Evolutionary conservation across 306 rosid genomes (phyloP).

Genomic region (Leucaena leucocephala): DNA sequence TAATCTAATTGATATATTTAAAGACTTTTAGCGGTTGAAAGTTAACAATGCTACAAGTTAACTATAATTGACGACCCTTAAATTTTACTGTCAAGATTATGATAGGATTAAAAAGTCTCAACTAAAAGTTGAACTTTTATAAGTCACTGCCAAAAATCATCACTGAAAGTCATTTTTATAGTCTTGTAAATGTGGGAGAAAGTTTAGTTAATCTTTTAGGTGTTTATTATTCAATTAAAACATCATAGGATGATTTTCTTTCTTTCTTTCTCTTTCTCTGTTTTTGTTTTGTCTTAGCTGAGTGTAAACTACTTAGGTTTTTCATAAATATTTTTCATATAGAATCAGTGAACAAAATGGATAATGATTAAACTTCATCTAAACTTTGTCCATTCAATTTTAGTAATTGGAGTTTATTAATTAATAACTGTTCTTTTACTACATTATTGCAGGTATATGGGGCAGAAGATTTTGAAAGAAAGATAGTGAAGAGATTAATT

Average conservation of each 20-base stretch:
- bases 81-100: no score
- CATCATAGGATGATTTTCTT: neutral
- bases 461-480: neutral
- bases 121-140: no score
- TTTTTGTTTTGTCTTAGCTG: neutral
- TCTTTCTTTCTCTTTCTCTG: neutral
- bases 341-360: neutral
- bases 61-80: no score
- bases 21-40: no score
- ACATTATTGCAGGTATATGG: neutral
- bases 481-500: neutral
- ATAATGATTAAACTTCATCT: neutral
- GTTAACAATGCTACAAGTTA: no score
- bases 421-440: neutral
- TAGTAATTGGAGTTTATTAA: neutral
- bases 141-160: no score
- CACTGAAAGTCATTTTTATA: neutral
- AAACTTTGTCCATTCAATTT: neutral
- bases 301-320: neutral
- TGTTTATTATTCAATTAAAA: neutral
- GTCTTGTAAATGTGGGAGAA: neutral
- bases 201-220: neutral
- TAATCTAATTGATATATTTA: no score
- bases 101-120: no score
- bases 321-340: neutral